Evolutionary conservation across 1,284 basidiomycete species (phyloP), one percentile per base, ranked within the genome.

Genomic region (Leccinum pallidistipes): DNA sequence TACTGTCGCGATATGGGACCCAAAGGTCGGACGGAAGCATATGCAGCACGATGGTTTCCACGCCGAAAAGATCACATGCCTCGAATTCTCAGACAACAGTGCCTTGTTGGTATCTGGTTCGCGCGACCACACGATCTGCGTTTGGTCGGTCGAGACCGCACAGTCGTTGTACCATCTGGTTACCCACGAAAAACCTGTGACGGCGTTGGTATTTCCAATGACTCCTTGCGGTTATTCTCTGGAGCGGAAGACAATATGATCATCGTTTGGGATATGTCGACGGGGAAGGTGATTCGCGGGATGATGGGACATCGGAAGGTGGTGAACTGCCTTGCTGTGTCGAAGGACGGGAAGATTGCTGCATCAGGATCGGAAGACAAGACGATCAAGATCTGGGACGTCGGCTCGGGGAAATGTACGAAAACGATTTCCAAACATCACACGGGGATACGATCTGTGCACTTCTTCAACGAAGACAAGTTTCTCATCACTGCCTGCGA

Each of bases 51-150:
- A 62, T 40, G 34, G 29, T 14, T 66, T 59, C 11, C 71, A 73
- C 18, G 18, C 53, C 3, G 57, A 64, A 14, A 14, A 24, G 5
- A 64, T 73, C 29, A 60, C 55, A 0, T 72, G 60, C 12, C 40
- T 72, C 10, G 68, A 66, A n/a, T 70, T 70, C 32, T 73, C 72
- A 1, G 24, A 32, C 11, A 51, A 74, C 49, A 64, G 59, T 16
- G n/a, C 27, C 5, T 27, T 69, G 2, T 34, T 72, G 6, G 71
- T 62, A 9, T 73, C 69, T 21, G 72, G 68, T 51, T 63, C 72
- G 2, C 52, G 62, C 1, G 70, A 71, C 36, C 50, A 16, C 61
- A 24, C 29, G 0, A 70, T 71, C 47, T 66, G 62, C 43, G 59
- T 71, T 12, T 71, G 68, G 68, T 70, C 60, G 0, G 1, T 65